Base-by-base conservation (phyloP, 352 stramenopile species). In the Globisporangium emineosum region DNA sequence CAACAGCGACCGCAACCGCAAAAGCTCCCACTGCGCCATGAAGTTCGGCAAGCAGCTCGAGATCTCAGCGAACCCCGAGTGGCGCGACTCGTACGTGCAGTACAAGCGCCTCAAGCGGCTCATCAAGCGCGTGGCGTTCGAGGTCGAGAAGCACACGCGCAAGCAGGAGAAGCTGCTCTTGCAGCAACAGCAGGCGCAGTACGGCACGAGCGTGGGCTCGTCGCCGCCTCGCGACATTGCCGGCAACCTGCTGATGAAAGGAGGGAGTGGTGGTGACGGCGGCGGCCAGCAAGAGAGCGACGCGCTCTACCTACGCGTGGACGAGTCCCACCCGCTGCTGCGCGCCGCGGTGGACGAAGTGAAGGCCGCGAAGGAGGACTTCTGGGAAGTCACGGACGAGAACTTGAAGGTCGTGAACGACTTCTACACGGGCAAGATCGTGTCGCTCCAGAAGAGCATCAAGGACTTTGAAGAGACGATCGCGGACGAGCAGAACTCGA, bases 1-100 rank as follows among this genome's bases (percentile, higher is more conserved):
- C 23, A 52, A 29, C 45, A 29, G 19, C 45, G 29, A 6, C 40
- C 2, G 29, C 29, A 32, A 8, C 40, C 2, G 29, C 29, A 32
- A 8, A 15, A 23, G 9, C 40, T 7, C 40, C 19, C 17, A 23
- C 40, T 21, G 40, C n/a, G 62, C 57, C 64, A 97, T 97, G 90
- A 97, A 97, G 77, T 97, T 97, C 76, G 90, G 90, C 76, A 97
- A 97, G 76, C 89, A 97, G 71, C 82, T 97, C 30, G 85, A 97
- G 81, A 85, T 94, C 58, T 92, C 82, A 62, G 88, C 84, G 19
- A 94, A 94, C 62, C 82, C 84, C n/a, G 85, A 89, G 57, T 96
- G 87, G 86, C 89, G 89, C 69, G 86, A 93, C 65, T 77, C 91
- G 68, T 96, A 96, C 69, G 90, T 96, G 71, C 86, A 96, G 74